These are phyloP conservation scores for Fusarium sp. DNA, from an alignment of 2,329 filamentous ascomycete species.

Conservation along the genomic window DNA sequence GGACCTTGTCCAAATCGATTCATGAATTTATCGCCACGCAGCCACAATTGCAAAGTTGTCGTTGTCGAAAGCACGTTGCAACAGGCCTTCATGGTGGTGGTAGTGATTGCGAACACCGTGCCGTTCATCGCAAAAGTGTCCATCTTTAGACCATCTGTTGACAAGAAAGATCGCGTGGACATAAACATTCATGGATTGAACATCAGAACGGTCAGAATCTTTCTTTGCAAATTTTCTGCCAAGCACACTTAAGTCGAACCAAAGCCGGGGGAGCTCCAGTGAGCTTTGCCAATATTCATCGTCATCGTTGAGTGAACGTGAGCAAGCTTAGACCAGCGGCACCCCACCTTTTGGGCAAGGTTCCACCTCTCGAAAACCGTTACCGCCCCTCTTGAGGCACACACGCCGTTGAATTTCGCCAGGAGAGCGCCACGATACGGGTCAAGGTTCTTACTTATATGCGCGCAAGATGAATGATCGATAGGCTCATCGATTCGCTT, in stretches of 20 bases:
- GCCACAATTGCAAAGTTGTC: constrained; percentile 24
- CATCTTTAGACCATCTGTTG: background rate
- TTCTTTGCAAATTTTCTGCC: background rate
- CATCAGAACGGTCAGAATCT: background rate
- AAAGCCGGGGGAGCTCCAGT: constrained; percentile 3
- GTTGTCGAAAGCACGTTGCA: constrained; percentile 18
- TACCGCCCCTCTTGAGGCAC: constrained; percentile 23
- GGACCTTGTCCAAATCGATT: constrained; percentile 19
- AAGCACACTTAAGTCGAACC: background rate
- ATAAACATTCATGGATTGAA: background rate
- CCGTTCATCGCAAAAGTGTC: constrained; percentile 16
- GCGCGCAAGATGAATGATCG: constrained; percentile 25
- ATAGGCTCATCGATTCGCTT: constrained; percentile 7
- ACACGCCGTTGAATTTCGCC: constrained; percentile 30
- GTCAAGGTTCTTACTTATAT: constrained; percentile 28
- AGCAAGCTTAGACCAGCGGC: constrained; percentile 22
- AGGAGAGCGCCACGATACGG: constrained; percentile 37
- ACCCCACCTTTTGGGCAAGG: constrained; percentile 17
- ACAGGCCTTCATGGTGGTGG: constrained; percentile 18
- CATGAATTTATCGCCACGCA: constrained; percentile 25
- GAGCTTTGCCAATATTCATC: constrained; percentile 12
- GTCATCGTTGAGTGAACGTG: constrained; percentile 31
- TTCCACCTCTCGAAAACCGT: constrained; percentile 37
- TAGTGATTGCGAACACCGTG: constrained; percentile 15
- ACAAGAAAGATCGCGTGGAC: background rate